phyloP scores from a whole-genome alignment of 331 rosid genomes.

The Pyrus hybrid region DNA sequence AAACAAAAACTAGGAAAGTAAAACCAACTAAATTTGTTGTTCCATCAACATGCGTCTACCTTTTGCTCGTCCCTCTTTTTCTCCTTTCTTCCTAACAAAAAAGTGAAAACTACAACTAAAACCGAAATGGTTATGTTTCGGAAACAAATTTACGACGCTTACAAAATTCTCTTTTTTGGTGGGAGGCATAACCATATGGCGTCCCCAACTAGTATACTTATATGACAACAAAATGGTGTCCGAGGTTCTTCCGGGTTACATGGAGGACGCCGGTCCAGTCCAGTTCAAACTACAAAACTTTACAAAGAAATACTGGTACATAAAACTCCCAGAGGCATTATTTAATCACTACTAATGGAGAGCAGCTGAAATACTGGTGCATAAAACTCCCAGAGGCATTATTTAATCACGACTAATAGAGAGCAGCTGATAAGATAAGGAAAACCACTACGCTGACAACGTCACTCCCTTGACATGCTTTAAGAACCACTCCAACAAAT shows the following conservation, averaged over 20 bases:
- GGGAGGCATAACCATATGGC: neutral
- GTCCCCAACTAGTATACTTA: neutral
- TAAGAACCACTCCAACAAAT: constrained; percentile 50
- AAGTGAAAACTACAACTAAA: no score
- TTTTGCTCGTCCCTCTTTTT: neutral
- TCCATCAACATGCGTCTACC: no score
- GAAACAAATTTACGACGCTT: no score
- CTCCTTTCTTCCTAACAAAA: neutral
- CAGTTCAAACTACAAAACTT: neutral
- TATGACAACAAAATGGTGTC: neutral
- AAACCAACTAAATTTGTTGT: no score
- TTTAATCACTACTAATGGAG: neutral
- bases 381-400: neutral
- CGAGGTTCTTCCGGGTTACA: neutral
- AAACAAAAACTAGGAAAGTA: no score
- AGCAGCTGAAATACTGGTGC: neutral
- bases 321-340: neutral
- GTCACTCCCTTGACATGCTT: constrained; percentile 35
- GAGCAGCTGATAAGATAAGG: neutral
- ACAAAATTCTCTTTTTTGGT: no score
- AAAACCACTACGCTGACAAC: neutral
- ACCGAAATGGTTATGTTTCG: no score
- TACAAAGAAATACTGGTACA: neutral
- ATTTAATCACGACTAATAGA: neutral
- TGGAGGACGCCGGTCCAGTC: neutral